A percentile compares a stretch with the other conserved stretches of the same genome.
phyloP scores from a whole-genome alignment of 2,329 filamentous ascomycete genomes.

The Cercospora berteroae region DNA sequence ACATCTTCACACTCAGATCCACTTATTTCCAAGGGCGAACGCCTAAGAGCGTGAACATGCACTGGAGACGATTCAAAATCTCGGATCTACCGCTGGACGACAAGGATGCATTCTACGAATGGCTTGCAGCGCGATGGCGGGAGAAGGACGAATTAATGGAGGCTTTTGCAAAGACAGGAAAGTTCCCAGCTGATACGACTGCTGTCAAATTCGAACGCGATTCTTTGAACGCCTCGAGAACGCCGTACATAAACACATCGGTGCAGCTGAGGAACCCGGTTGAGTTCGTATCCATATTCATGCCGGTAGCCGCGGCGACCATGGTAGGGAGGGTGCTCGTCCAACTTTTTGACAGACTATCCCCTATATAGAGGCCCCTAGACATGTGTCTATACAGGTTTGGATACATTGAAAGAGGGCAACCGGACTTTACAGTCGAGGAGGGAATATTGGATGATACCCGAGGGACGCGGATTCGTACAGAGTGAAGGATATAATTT shows the following conservation, averaged over 20 bases:
- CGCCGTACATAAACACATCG: conserved; percentile 49
- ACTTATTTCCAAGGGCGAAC: conserved; percentile 87
- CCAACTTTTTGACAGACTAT: conserved; percentile 33
- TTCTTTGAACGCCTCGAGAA: conserved; percentile 36
- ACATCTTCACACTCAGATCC: conserved; percentile 79
- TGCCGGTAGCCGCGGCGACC: conserved; percentile 39
- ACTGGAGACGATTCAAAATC: conserved; percentile 85
- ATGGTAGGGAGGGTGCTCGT: conserved; percentile 38
- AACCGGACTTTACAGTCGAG: background rate
- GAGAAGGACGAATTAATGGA: conserved; percentile 90
- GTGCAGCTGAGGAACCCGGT: conserved; percentile 41
- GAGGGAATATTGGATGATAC: background rate
- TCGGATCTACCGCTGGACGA: conserved; percentile 76
- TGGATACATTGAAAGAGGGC: background rate
- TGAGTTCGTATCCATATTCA: conserved; percentile 48
- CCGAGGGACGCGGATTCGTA: background rate
- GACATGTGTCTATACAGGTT: background rate
- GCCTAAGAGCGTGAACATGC: conserved; percentile 92
- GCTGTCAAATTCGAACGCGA: conserved; percentile 36
- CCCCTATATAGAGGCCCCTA: conserved; percentile 11
- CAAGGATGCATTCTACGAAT: conserved; percentile 70
- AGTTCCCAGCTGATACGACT: conserved; percentile 70
- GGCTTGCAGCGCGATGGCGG: conserved; percentile 80
- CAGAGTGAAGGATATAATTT: background rate
- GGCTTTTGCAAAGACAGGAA: conserved; percentile 67